These are phyloP conservation scores for Pseudopediastrum boryanum DNA, from an alignment of 139 green algal genomes.

Conservation along the genomic window DNA sequence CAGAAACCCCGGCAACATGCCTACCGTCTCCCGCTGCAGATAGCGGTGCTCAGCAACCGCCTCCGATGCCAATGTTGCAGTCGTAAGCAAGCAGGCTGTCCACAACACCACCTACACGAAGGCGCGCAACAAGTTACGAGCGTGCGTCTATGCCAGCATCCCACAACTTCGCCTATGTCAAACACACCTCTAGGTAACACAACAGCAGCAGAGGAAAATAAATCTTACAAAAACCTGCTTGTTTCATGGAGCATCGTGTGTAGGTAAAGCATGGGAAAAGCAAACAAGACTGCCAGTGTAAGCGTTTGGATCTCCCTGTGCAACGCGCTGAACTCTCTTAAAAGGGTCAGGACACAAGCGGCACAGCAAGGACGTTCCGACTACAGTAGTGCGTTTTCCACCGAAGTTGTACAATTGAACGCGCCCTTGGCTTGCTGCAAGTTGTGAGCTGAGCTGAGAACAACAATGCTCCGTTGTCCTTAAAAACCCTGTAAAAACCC, in stretches of 20 bases:
- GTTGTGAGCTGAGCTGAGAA: too few species aligned
- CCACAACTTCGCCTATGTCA: background rate
- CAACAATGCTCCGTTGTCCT: too few species aligned
- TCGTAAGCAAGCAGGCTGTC: slow-evolving; percentile 64
- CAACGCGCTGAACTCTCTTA: too few species aligned
- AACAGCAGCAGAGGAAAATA: slow-evolving; percentile 31
- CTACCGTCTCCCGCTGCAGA: slow-evolving; percentile 61
- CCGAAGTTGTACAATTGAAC: too few species aligned
- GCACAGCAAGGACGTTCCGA: too few species aligned
- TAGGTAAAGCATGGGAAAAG: too few species aligned
- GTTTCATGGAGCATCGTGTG: slow-evolving; percentile 28
- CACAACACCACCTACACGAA: slow-evolving; percentile 64
- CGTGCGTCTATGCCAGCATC: background rate
- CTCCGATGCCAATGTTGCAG: slow-evolving; percentile 26
- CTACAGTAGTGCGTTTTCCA: too few species aligned
- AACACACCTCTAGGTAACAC: slow-evolving; percentile 40
- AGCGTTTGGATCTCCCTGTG: too few species aligned
- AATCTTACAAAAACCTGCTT: slow-evolving; percentile 7
- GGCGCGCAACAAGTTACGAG: background rate
- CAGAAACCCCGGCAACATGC: background rate
- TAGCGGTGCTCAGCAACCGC: slow-evolving; percentile 50
- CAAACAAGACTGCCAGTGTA: too few species aligned
- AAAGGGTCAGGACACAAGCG: too few species aligned
- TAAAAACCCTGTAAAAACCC: too few species aligned
- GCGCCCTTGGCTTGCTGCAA: too few species aligned